Evolutionary conservation across 139 green algal species (phyloP).

Genomic region (Ettlia oleoabundans): DNA sequence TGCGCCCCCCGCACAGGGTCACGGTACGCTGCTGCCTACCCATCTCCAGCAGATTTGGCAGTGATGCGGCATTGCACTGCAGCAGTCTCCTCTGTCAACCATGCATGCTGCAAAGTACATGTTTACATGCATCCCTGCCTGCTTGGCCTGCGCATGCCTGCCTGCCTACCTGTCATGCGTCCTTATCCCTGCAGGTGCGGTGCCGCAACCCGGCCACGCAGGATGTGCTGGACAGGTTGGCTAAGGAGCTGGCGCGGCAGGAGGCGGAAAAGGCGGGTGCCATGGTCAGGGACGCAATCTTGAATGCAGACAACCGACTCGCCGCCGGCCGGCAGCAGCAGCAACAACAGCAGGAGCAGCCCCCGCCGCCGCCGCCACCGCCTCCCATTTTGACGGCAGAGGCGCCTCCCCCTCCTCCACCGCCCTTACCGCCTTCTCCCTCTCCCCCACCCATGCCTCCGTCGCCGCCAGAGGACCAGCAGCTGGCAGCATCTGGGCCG

Average conservation of each 20-base stretch:
- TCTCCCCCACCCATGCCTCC: background rate
- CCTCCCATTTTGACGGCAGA: background rate
- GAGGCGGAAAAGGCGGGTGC: background rate
- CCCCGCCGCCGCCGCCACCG: background rate
- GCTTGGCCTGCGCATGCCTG: background rate
- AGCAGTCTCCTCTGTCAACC: background rate
- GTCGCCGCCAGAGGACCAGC: background rate
- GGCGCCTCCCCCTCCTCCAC: background rate
- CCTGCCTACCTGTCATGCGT: too few relatives aligned
- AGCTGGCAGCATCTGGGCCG: too few relatives aligned
- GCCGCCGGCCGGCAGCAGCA: background rate
- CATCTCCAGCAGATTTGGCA: too few relatives aligned
- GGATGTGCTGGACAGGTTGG: background rate
- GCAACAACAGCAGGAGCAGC: background rate
- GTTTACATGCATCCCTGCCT: too few relatives aligned
- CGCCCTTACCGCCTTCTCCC: background rate
- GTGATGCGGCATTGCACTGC: background rate
- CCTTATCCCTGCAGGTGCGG: conserved; percentile 14
- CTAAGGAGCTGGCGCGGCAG: background rate
- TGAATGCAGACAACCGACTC: background rate
- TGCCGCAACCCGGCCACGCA: background rate
- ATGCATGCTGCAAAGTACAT: too few relatives aligned
- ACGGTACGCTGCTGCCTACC: too few relatives aligned
- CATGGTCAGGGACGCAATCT: background rate
- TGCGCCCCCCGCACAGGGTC: background rate